phyloP scores from a whole-genome alignment of 2,329 filamentous ascomycete species.

The Macrophomina phaseolina region DNA sequence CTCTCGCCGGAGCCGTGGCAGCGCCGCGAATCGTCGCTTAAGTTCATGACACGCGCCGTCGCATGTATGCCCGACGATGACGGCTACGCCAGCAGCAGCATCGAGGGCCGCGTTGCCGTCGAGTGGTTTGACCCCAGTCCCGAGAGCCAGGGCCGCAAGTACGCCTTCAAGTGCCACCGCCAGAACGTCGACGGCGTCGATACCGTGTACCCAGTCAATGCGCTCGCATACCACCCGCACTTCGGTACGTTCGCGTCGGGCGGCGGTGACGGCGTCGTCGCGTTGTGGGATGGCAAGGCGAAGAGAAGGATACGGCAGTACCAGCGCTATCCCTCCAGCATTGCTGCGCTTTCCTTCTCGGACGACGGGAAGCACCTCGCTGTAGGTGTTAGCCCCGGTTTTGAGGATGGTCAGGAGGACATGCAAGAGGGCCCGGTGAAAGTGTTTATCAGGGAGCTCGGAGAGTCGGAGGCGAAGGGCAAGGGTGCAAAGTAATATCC shows the following conservation, averaged over 20 bases:
- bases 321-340: constrained; percentile 78
- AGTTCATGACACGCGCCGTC: constrained; percentile 93
- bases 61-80: constrained; percentile 96
- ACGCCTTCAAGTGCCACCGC: constrained; percentile 98
- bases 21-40: constrained; percentile 88
- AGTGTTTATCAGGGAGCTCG: constrained; percentile 81
- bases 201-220: constrained; percentile 90
- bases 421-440: constrained; percentile 74
- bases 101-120: constrained; percentile 93
- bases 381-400: constrained; percentile 81
- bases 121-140: constrained; percentile 95
- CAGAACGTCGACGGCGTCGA: constrained; percentile 75
- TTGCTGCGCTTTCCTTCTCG: constrained; percentile 79
- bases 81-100: constrained; percentile 89
- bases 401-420: constrained; percentile 86
- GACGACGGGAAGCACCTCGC: constrained; percentile 78
- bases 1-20: constrained; percentile 81
- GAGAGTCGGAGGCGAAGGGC: constrained; percentile 85
- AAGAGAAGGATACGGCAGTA: constrained; percentile 92
- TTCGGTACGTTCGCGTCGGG: constrained; percentile 86
- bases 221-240: constrained; percentile 83
- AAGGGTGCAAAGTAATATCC: constrained; percentile 68
- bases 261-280: constrained; percentile 89
- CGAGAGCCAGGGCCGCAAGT: constrained; percentile 89
- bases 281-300: constrained; percentile 88